Conservation (phyloP, 805 yeast species). For the Candida sanyiensis region DNA sequence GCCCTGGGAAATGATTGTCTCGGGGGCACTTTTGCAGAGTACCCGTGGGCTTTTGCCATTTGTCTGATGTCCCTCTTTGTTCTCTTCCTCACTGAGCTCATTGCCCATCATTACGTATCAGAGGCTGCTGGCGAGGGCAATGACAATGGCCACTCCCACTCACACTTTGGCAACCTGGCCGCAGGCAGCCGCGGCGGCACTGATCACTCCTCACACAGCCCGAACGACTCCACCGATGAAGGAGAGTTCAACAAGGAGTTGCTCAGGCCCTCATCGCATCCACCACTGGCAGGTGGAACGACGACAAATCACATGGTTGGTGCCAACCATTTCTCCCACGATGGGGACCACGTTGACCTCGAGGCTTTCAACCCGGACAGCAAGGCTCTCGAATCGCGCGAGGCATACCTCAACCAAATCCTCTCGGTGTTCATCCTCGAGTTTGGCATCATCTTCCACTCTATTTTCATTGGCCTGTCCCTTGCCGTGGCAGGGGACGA, state of each 20-base stretch:
- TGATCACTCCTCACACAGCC: conserved; percentile 9
- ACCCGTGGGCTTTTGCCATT: conserved; percentile 55
- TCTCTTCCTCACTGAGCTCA: conserved; percentile 44
- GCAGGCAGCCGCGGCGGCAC: conserved; percentile 7
- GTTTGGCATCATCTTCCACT: conserved; percentile 78
- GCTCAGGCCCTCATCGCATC: background rate
- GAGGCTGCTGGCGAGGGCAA: conserved; percentile 24
- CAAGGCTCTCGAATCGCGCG: conserved; percentile 28
- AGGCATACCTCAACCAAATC: conserved; percentile 50
- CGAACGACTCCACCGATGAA: conserved; percentile 13
- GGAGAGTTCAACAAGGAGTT: background rate
- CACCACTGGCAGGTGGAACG: no score
- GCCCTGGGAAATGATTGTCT: conserved; percentile 52
- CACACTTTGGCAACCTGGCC: conserved; percentile 45
- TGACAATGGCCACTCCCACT: conserved; percentile 37
- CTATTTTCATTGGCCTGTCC: conserved; percentile 74
- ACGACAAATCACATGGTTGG: conserved; percentile 26
- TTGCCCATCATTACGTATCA: conserved; percentile 39
- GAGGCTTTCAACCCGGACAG: conserved; percentile 35
- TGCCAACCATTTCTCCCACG: conserved; percentile 40
- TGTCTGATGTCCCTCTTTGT: conserved; percentile 41
- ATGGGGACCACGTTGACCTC: conserved; percentile 38
- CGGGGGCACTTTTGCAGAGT: conserved; percentile 50
- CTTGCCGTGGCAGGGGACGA: conserved; percentile 76
- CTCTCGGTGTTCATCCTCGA: conserved; percentile 57